phyloP scores from a whole-genome alignment of 2,329 filamentous ascomycete species.

The Fusarium cicatricum region DNA sequence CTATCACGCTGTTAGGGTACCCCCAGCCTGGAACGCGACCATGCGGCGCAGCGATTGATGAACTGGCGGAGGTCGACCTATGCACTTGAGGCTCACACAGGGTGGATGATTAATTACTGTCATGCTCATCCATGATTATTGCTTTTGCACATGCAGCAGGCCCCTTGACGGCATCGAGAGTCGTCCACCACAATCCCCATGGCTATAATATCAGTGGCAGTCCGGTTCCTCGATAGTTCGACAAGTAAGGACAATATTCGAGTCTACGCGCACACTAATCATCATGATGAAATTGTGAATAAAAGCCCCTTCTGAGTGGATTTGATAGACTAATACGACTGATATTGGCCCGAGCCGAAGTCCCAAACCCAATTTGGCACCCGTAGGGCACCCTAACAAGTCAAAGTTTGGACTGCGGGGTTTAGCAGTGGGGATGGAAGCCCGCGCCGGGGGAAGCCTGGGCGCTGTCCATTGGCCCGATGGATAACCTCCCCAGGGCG shows the following conservation, averaged over 20 bases:
- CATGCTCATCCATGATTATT: conserved; percentile 3
- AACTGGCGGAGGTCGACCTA: conserved; percentile 7
- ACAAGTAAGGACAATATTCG: neutral
- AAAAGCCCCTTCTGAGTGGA: conserved; percentile 8
- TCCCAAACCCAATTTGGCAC: conserved; percentile 6
- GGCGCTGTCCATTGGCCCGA: conserved; percentile 39
- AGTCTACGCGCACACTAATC: neutral
- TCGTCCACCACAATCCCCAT: conserved; percentile 1
- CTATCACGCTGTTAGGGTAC: too few relatives aligned
- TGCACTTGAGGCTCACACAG: too few relatives aligned
- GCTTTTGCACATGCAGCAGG: conserved; percentile 5
- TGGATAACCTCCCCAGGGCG: conserved; percentile 16
- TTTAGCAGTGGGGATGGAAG: conserved; percentile 28
- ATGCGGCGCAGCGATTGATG: conserved; percentile 8
- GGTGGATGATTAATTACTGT: too few relatives aligned
- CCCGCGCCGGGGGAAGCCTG: conserved; percentile 31
- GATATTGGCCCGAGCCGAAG: conserved; percentile 15
- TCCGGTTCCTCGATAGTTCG: neutral
- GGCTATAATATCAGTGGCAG: conserved; percentile 7
- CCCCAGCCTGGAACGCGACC: conserved; percentile 1
- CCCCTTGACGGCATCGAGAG: conserved; percentile 2
- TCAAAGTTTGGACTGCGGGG: conserved; percentile 40
- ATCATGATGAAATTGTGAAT: conserved; percentile 13
- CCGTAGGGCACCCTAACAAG: conserved; percentile 1
- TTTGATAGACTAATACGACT: conserved; percentile 29